Evolutionary conservation across 176 grass and related monocot species (phyloP).

Genomic region (Eleusine indica): DNA sequence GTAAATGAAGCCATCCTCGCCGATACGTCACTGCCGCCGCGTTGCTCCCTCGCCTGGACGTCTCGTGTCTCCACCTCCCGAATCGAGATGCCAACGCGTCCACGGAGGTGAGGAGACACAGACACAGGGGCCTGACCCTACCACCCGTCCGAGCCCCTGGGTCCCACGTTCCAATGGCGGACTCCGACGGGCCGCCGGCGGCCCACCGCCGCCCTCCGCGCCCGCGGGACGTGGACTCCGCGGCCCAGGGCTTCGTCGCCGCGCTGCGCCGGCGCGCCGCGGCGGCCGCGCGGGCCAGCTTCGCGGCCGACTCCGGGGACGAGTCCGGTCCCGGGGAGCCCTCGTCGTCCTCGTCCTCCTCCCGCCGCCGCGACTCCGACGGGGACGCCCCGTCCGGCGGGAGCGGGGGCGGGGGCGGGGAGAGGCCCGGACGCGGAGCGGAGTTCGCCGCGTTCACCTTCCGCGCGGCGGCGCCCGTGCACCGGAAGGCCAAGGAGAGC

Average conservation of each 20-base stretch:
- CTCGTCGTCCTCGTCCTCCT: conserved; percentile 35
- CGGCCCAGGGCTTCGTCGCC: conserved; percentile 40
- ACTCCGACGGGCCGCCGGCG: conserved; percentile 23
- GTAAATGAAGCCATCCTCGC: not conserved
- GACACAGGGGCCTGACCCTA: not conserved
- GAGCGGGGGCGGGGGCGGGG: not conserved
- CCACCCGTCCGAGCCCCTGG: not conserved
- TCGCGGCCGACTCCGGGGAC: conserved; percentile 56
- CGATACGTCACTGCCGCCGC: not conserved
- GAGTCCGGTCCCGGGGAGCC: conserved; percentile 46
- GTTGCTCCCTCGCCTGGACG: not conserved
- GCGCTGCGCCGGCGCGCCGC: conserved; percentile 50
- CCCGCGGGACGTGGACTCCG: conserved; percentile 7
- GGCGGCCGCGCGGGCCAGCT: conserved; percentile 53
- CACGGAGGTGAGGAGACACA: not conserved
- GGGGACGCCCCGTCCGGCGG: conserved; percentile 13
- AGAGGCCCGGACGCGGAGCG: not conserved
- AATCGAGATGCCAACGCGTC: not conserved
- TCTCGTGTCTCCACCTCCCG: not conserved
- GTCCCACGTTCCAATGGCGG: conserved; percentile 29
- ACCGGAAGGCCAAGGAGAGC: conserved; percentile 70
- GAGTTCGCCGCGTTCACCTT: conserved; percentile 58
- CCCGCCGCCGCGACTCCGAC: conserved; percentile 32
- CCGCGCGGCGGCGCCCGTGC: conserved; percentile 72
- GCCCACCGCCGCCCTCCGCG: conserved; percentile 43